A percentile compares a stretch with the other conserved stretches of the same genome.
Conservation (phyloP, 2,329 filamentous ascomycete species). For the Fusarium austroafricanum region DNA sequence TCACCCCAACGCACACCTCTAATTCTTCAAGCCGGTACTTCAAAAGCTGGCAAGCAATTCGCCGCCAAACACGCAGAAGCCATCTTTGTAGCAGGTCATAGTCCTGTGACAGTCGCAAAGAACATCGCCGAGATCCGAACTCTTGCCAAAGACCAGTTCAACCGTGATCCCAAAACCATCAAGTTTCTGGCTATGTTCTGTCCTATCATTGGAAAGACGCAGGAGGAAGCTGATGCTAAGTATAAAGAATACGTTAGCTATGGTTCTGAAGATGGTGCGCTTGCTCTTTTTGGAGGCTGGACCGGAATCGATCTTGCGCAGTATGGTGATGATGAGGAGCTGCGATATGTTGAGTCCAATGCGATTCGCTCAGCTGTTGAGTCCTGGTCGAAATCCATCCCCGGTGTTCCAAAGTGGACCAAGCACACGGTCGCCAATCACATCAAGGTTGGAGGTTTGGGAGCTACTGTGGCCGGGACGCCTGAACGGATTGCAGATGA, state of each 20-base stretch:
- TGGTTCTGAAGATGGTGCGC: slow-evolving; percentile 70
- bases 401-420: slow-evolving; percentile 75
- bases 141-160: slow-evolving; percentile 63
- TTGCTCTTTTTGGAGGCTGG: slow-evolving; percentile 80
- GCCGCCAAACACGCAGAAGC: slow-evolving; percentile 77
- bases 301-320: slow-evolving; percentile 68
- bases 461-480: slow-evolving; percentile 73
- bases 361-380: slow-evolving; percentile 66
- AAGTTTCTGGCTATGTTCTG: slow-evolving; percentile 76
- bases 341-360: slow-evolving; percentile 71
- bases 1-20: slow-evolving; percentile 76
- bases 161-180: slow-evolving; percentile 68
- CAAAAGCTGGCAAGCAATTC: slow-evolving; percentile 72
- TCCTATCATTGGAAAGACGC: slow-evolving; percentile 72
- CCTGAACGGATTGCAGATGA: slow-evolving; percentile 73
- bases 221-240: slow-evolving; percentile 74
- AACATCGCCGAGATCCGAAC: slow-evolving; percentile 72
- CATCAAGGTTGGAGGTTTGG: slow-evolving; percentile 75
- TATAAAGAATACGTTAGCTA: slow-evolving; percentile 70
- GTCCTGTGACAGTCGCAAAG: slow-evolving; percentile 69
- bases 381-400: slow-evolving; percentile 65
- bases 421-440: slow-evolving; percentile 76
- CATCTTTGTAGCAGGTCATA: slow-evolving; percentile 76
- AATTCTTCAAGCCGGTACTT: slow-evolving; percentile 77
- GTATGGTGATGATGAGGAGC: slow-evolving; percentile 74